Percentiles rank a stretch among this genome's conserved stretches.
Conservation (phyloP, 1,284 basidiomycete genomes). For the Stygiomarasmius scandens region DNA sequence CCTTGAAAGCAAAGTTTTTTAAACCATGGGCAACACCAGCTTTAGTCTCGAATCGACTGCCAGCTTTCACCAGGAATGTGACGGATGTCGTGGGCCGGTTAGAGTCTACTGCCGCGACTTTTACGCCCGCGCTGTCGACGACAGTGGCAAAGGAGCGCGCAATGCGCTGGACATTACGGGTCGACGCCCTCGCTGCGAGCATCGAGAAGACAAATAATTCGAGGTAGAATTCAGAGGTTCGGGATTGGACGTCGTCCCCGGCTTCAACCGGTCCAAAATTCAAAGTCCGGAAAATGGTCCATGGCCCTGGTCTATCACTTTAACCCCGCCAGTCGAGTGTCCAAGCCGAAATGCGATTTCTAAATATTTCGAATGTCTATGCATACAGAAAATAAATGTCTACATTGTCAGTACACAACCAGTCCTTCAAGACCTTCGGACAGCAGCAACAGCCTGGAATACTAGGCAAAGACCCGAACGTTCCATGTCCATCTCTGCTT, state of each 20-base stretch:
- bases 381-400: not conserved
- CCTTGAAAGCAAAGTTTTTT: conserved; percentile 98
- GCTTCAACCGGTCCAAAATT: conserved; percentile 6
- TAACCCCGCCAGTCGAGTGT: too few species aligned
- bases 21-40: conserved; percentile 89
- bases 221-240: not conserved
- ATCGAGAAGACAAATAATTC: conserved; percentile 33
- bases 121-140: conserved; percentile 78
- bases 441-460: conserved; percentile 37
- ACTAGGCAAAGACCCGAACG: conserved; percentile 43
- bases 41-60: conserved; percentile 83
- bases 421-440: not conserved
- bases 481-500: conserved; percentile 39
- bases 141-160: conserved; percentile 80
- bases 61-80: conserved; percentile 90
- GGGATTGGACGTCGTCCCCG: conserved; percentile 1
- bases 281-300: not conserved
- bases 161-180: conserved; percentile 53
- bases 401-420: not conserved
- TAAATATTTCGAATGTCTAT: too few species aligned
- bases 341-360: too few species aligned
- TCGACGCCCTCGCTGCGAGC: conserved; percentile 64
- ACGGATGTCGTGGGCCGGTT: conserved; percentile 83
- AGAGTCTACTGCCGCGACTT: conserved; percentile 82
- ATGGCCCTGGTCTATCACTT: not conserved